Base-by-base conservation (phyloP, 306 rosid species). In the Dalbergia cochinchinensis region DNA sequence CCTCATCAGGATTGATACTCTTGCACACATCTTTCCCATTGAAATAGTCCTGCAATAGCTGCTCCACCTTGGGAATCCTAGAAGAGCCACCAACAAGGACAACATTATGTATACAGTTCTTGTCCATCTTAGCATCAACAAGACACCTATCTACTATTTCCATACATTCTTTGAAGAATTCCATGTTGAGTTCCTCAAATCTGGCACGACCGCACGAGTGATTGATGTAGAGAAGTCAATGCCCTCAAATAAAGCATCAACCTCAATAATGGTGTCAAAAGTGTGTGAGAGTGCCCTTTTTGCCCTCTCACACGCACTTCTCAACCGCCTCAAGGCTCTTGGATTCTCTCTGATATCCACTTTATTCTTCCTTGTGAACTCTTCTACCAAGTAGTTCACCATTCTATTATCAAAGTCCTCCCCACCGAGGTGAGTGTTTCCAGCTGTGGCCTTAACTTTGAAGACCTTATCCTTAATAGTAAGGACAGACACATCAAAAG, bases 401-500 rank as follows among this genome's bases (percentile, higher is more conserved):
- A 78, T 58, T 58, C 14, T 26, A 7, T 45, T 45, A 8, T 73
- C 67, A 4, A 73, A 73, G 33, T 75, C 79, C 13, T 45, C 8
- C 33, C 79, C 79, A 7, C 83, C 67, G 4, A 79, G 83, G 45
- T 79, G 78, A 2, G 65, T 61, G 57, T 79, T 65, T 1, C 78
- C 77, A 0, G 5, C 58, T 35, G 4, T 37, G 7, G 47, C 35
- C 63, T 10, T 74, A 42, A 81, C 80, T 33, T 66, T 5, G 55
- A 73, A 55, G 58, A 14, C 18, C 0, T 18, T 18, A 4, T 19
- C 11, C 9, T 74, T 51, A 18, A 81, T 19, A 6, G 70, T 74
- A 34, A 81, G 20, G 5, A 74, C 20, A 22, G 84, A 65, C 11
- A 74, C 76, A 59, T 81, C 84, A n/a, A 81, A 66, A 26, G 84